Base-by-base conservation (phyloP, 2,329 filamentous ascomycete species). In the Chalaropsis thielavioides region DNA sequence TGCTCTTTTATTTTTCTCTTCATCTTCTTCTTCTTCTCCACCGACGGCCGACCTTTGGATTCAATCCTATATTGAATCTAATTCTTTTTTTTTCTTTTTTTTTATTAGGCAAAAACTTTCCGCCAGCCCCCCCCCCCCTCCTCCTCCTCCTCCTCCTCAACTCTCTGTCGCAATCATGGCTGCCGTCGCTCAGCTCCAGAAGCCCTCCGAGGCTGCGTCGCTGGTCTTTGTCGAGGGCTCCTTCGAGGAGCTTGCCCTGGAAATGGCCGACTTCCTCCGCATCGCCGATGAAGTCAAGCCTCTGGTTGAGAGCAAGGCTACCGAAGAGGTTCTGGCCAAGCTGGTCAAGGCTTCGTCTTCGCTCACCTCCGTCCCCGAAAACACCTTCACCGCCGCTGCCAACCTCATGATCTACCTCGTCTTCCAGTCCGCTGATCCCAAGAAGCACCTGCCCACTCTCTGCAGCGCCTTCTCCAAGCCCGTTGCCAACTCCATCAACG, bases 401-500 rank as follows among this genome's bases (percentile, higher is more conserved):
- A 97, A 99, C 79, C 87, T 97, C 71, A 87, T 99, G 75, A 87
- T 97, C 73, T 90, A 96, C 80, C 86, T 99, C 67, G 85, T 95
- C 70, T 82, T 90, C 72, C 90, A 95, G 78, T 90, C 91, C 67
- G 84, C 88, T 71, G 89, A 92, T 71, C 83, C 88, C 70, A 87
- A 90, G 76, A 89, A 88, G 77, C 88, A 94, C 79, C 86, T 99
- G 69, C 88, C 90, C 67, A 83, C 83, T 71, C 86, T 99, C 72
- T 97, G 94, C 84, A 81, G 86, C 72, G 92, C 95, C 78, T 89
- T 99, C 73, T 84, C 85, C 69, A 88, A 90, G 75, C 92, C 94
- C 69, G 85, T 97, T 73, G 84, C 87, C 68, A 89, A 89, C 68
- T 95, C 92, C 62, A 80, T 87, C 70, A 92, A 96, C 78, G 90